These are phyloP conservation scores for Lactarius evosmus DNA, from an alignment of 768 basidiomycete species.

Conservation along the genomic window DNA sequence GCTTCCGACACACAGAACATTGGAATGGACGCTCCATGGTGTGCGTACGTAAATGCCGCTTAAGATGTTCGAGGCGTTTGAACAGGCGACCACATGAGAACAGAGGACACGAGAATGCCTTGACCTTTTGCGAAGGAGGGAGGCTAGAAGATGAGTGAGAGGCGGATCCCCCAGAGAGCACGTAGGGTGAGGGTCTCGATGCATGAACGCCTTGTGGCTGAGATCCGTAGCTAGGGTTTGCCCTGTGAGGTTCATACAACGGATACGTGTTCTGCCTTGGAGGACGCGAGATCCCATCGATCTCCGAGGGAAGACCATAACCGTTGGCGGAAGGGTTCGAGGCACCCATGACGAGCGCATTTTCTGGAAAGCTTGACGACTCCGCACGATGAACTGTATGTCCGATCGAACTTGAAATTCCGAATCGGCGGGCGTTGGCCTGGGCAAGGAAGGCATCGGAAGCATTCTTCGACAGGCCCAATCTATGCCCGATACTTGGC, in stretches of 20 bases:
- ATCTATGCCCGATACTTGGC: slow-evolving; percentile 25
- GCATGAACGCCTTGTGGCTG: slow-evolving; percentile 22
- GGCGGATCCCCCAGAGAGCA: slow-evolving; percentile 27
- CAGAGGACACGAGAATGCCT: slow-evolving; percentile 78
- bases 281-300: slow-evolving; percentile 16
- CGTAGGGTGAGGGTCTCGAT: slow-evolving; percentile 29
- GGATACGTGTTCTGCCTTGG: slow-evolving; percentile 26
- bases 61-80: slow-evolving; percentile 91
- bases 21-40: slow-evolving; percentile 84
- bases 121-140: slow-evolving; percentile 34
- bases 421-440: slow-evolving; percentile 20
- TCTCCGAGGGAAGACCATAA: slow-evolving; percentile 10
- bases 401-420: slow-evolving; percentile 15
- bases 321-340: slow-evolving; percentile 5
- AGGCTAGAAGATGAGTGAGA: slow-evolving; percentile 25
- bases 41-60: slow-evolving; percentile 83
- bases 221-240: slow-evolving; percentile 2
- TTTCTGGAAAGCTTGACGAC: slow-evolving; percentile 20
- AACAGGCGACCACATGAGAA: slow-evolving; percentile 81
- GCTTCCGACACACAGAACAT: slow-evolving; percentile 71
- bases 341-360: not conserved
- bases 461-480: slow-evolving; percentile 24
- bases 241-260: slow-evolving; percentile 21
- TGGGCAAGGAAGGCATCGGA: slow-evolving; percentile 29
- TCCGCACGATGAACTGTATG: slow-evolving; percentile 15